Evolutionary conservation across 31 red algal genomes (phyloP), one percentile per base, ranked within the genome.

Genomic region (Asparagopsis taxiformis): DNA sequence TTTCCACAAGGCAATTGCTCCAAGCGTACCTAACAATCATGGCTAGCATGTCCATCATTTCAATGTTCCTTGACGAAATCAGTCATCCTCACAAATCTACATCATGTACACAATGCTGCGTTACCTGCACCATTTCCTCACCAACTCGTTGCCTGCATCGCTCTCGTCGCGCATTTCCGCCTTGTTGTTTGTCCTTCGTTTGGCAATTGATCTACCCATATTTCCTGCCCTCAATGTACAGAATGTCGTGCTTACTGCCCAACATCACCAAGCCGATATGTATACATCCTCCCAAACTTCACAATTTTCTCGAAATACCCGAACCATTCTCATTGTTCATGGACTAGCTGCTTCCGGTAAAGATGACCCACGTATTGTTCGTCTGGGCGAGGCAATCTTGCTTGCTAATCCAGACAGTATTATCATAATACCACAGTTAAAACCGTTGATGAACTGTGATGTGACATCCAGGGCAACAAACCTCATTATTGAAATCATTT

Each of bases 331-430:
- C 15, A 39, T 72, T 35, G 46, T 72, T 31, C 68, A 54, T 30
- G 68, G 48, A 22, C 48, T 37, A 22, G 68, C 51, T 54, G 29
- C 31, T 39, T 54, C 68, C 31, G 68, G 34, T 28, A 32, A 72
- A 16, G 28, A 72, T 36, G 48, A 72, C 49, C 50, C 68, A 28
- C 68, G 51, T 16, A 67, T 67, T 48, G 4, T 67, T 21, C 63
- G 38, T 67, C 63, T 67, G 4, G 63, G 33, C 34, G 15, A 39
- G 9, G 63, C 63, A 30, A 67, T 67, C 28, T 30, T 28, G 9
- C 17, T 34, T 2, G 63, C 63, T 3, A 25, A 67, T 39, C 63
- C 63, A 15, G 21, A 23, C 37, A 43, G 17, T 28, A 30, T 35
- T 67, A 36, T 46, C 32, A 25, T 67, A 7, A 34, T 67, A 7